Evolutionary conservation across 2,329 filamentous ascomycete species (phyloP).

Genomic region (Aspergillus sp.): DNA sequence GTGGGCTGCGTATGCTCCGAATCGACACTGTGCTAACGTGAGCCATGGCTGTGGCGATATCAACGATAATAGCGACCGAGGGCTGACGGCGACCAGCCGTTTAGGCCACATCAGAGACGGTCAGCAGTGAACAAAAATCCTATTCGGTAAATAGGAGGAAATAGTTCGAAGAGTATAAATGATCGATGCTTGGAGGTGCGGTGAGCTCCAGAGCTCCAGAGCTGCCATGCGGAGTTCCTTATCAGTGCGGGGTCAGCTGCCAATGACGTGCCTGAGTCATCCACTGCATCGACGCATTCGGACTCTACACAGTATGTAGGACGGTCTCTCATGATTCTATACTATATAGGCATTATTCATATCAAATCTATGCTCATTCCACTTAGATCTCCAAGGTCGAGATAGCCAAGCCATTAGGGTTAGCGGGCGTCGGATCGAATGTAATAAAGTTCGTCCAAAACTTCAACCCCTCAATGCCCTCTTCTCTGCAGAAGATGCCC

Average conservation of each 20-base stretch:
- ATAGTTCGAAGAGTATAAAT: neutral
- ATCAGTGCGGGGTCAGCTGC: constrained; percentile 5
- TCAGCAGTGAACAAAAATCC: neutral
- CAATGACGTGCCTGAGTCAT: neutral
- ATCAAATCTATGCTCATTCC: neutral
- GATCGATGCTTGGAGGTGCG: neutral
- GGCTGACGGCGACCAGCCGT: neutral
- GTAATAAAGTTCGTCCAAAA: constrained; percentile 80
- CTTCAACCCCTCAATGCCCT: constrained; percentile 82
- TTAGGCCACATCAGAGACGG: neutral
- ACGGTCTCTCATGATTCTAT: neutral
- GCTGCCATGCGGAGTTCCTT: neutral
- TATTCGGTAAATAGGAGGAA: neutral
- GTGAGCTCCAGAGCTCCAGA: neutral
- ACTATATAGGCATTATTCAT: neutral
- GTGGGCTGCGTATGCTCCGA: neutral
- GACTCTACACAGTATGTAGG: neutral
- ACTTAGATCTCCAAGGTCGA: constrained; percentile 7
- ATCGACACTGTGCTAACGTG: neutral
- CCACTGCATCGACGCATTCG: neutral
- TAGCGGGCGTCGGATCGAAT: constrained; percentile 5
- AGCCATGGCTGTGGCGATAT: neutral
- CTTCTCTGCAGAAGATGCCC: constrained; percentile 84
- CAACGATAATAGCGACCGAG: neutral
- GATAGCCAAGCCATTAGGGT: constrained; percentile 2